Evolutionary conservation across 2,329 filamentous ascomycete species (phyloP), one percentile per base, ranked within the genome.

Genomic region (Ophiostoma fasciatum): DNA sequence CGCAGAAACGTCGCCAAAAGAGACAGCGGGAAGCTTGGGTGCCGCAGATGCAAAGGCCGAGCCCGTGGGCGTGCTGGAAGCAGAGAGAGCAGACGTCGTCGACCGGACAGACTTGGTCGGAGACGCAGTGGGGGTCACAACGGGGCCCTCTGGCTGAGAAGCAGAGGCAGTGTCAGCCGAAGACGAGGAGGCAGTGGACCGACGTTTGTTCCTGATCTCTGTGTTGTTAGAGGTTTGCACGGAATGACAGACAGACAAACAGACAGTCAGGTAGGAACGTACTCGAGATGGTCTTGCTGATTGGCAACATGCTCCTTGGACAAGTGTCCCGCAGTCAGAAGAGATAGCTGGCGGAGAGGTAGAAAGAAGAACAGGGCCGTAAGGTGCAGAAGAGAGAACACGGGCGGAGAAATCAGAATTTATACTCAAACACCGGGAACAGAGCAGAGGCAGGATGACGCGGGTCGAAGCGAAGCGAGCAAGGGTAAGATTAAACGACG

Each of bases 121-220:
- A 4, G 29, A 32, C 7, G 29, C 23, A 6, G 17, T 15, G 6
- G 15, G 3, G 10, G 17, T 27, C 19, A n/a, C 23, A 13, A n/a
- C n/a, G n/a, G 20, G 5, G 7, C 18, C 23, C 5, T 37, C 29
- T 17, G 32, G 29, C 5, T 18, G 9, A 8, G 35, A 31, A n/a
- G n/a, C n/a, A n/a, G n/a, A n/a, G 9, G 29, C 7, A 10, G 12
- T 25, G 12, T 37, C 35, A 7, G 26, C 26, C 7, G 30, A 26
- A 7, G 29, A 26, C 5, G 37, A 25, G n/a, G 37, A 39, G 76
- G 54, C 78, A 77, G 41, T 29, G 5, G 36, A 34, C 5, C 35
- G 35, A 27, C 38, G 34, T 25, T 40, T 40, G 21, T 37, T 30
- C 23, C 23, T 40, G 22, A 40, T 40, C 26, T 37, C 38, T 40